A percentile compares a stretch with the other conserved stretches of the same genome.
Conservation (phyloP, 179 eudicot species). For the Silene noctiflora region DNA sequence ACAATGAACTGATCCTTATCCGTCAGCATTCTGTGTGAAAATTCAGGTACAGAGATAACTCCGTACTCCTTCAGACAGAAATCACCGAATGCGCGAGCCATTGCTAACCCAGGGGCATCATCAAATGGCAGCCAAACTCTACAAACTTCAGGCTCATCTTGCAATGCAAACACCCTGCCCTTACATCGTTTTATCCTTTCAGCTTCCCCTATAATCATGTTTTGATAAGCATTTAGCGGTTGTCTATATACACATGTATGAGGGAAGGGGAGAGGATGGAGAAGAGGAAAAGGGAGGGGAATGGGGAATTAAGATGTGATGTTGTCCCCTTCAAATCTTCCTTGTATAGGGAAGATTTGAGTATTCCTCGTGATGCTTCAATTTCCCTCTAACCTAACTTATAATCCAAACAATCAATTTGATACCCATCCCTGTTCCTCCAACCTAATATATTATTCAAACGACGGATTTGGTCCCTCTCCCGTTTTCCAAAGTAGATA, state of each 20-base stretch:
- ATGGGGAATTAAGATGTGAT: not conserved
- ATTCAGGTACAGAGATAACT: slow-evolving; percentile 86
- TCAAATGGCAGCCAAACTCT: slow-evolving; percentile 98
- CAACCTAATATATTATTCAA: no score
- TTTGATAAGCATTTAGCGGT: not conserved
- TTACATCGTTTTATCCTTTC: slow-evolving; percentile 88
- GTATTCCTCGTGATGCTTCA: not conserved
- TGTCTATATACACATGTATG: not conserved
- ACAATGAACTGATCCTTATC: slow-evolving; percentile 83
- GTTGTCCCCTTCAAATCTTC: not conserved
- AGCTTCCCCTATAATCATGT: slow-evolving; percentile 63
- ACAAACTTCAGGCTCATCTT: slow-evolving; percentile 96
- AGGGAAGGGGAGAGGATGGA: not conserved
- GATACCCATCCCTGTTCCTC: no score
- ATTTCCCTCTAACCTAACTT: no score
- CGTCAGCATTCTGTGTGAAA: slow-evolving; percentile 62
- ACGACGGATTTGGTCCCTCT: no score
- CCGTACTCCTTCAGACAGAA: slow-evolving; percentile 95
- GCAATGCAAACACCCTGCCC: slow-evolving; percentile 94
- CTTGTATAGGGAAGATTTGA: not conserved
- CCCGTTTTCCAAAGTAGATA: no score
- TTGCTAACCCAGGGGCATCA: slow-evolving; percentile 98
- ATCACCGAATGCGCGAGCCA: slow-evolving; percentile 99
- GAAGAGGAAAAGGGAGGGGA: not conserved
- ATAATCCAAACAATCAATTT: no score